phyloP scores from a whole-genome alignment of 306 rosid genomes.

The Astragalus glycyphyllos region DNA sequence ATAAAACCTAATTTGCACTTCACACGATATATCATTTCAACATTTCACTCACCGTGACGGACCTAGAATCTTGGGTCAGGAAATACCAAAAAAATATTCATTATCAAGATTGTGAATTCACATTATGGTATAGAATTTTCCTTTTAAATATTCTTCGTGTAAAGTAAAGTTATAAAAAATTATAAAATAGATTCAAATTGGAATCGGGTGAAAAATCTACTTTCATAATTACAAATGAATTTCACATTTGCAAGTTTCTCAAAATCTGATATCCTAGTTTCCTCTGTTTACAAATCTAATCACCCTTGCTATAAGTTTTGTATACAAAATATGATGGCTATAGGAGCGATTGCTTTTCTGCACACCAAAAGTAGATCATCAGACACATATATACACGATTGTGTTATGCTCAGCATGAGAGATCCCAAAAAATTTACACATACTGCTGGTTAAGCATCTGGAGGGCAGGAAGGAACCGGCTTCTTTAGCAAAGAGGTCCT shows the following conservation, averaged over 20 bases:
- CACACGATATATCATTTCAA: too few relatives aligned
- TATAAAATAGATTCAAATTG: too few relatives aligned
- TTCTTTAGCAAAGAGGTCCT: constrained; percentile 66
- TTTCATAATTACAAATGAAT: not conserved
- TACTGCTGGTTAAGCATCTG: constrained; percentile 21
- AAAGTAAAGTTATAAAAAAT: too few relatives aligned
- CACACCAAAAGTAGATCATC: constrained; percentile 46
- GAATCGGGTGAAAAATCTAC: too few relatives aligned
- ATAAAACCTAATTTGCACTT: too few relatives aligned
- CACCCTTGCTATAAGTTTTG: constrained; percentile 14
- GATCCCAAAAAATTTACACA: not conserved
- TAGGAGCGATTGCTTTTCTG: constrained; percentile 38
- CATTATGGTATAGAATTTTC: too few relatives aligned
- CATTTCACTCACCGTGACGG: too few relatives aligned
- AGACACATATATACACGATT: constrained; percentile 32
- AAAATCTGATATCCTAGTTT: not conserved
- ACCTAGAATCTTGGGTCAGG: too few relatives aligned
- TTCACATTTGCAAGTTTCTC: constrained; percentile 27
- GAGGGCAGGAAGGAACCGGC: constrained; percentile 46
- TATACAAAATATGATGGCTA: constrained; percentile 38
- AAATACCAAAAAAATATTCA: too few relatives aligned
- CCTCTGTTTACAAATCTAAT: constrained; percentile 22
- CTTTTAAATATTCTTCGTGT: too few relatives aligned
- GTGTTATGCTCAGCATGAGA: constrained; percentile 21
- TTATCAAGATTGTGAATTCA: too few relatives aligned